These are phyloP conservation scores for Sporormia fimetaria DNA, from an alignment of 495 filamentous ascomycete species.

Conservation along the genomic window DNA sequence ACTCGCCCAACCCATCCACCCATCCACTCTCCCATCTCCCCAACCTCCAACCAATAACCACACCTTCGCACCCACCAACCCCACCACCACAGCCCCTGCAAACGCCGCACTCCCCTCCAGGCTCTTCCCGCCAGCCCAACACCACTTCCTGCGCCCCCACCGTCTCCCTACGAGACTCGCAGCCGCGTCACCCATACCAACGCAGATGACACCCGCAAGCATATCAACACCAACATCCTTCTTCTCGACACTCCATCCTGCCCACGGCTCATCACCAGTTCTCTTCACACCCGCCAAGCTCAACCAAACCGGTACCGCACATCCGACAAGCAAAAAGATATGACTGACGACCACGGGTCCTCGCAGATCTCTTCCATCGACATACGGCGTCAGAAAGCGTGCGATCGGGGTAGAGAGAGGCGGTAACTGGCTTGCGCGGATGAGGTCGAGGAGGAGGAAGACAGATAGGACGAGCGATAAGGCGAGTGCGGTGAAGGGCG, in stretches of 20 bases:
- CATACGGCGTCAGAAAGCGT: constrained; percentile 78
- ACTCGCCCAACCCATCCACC: constrained; percentile 28
- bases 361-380: constrained; percentile 84
- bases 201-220: constrained; percentile 82
- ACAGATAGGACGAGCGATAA: constrained; percentile 61
- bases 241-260: constrained; percentile 58
- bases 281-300: constrained; percentile 56
- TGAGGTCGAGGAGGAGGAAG: constrained; percentile 79
- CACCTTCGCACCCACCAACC: constrained; percentile 54
- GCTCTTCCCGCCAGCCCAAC: constrained; percentile 93
- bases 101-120: constrained; percentile 86
- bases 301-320: constrained; percentile 88
- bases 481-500: constrained; percentile 66
- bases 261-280: constrained; percentile 40
- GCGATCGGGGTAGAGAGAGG: constrained; percentile 75
- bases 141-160: constrained; percentile 80
- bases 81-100: constrained; percentile 61
- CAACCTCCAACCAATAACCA: constrained; percentile 62
- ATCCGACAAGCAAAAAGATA: constrained; percentile 93
- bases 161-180: constrained; percentile 87
- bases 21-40: constrained; percentile 28
- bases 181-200: constrained; percentile 90
- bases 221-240: constrained; percentile 74
- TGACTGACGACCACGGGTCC: constrained; percentile 92
- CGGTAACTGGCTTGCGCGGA: constrained; percentile 82